A percentile compares a stretch with the other conserved stretches of the same genome.
Conservation (phyloP, 108 stramenopile species). For the Epithemia pelagica region DNA sequence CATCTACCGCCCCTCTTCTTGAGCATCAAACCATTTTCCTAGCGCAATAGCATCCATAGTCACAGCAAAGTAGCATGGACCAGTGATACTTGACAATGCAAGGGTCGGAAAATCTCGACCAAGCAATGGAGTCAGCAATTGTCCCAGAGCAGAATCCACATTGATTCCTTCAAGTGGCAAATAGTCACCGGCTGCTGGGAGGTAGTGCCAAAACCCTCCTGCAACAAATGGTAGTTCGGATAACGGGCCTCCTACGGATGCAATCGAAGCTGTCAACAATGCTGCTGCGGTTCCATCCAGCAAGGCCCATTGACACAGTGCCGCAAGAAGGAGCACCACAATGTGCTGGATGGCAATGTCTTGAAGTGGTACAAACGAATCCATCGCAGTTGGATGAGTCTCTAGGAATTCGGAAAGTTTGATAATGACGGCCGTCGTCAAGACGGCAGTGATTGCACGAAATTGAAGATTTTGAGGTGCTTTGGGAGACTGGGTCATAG, state of each 20-base stretch:
- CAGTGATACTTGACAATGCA: constrained; percentile 72
- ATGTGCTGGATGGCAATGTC: constrained; percentile 14
- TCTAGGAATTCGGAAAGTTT: constrained; percentile 69
- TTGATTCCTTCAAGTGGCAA: constrained; percentile 38
- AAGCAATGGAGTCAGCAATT: constrained; percentile 18
- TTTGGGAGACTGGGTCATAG: background rate
- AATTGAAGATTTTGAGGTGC: constrained; percentile 15
- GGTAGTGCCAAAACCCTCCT: constrained; percentile 62
- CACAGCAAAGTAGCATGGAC: constrained; percentile 82
- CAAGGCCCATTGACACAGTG: constrained; percentile 55
- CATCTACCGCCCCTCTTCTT: too few relatives aligned
- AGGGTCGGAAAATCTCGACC: constrained; percentile 41
- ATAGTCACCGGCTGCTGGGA: constrained; percentile 53
- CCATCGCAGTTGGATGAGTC: constrained; percentile 24
- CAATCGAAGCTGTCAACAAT: constrained; percentile 49
- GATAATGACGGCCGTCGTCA: constrained; percentile 68
- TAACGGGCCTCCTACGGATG: constrained; percentile 63
- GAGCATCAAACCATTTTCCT: constrained; percentile 46
- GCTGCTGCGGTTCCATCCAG: constrained; percentile 56
- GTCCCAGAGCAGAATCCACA: background rate
- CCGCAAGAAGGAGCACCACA: constrained; percentile 37
- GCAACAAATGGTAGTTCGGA: constrained; percentile 81
- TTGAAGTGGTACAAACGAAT: background rate
- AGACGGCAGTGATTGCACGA: constrained; percentile 52
- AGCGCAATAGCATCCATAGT: constrained; percentile 81